These are phyloP conservation scores for Penicillium sp. DNA, from an alignment of 2,329 filamentous ascomycete genomes.

Conservation along the genomic window DNA sequence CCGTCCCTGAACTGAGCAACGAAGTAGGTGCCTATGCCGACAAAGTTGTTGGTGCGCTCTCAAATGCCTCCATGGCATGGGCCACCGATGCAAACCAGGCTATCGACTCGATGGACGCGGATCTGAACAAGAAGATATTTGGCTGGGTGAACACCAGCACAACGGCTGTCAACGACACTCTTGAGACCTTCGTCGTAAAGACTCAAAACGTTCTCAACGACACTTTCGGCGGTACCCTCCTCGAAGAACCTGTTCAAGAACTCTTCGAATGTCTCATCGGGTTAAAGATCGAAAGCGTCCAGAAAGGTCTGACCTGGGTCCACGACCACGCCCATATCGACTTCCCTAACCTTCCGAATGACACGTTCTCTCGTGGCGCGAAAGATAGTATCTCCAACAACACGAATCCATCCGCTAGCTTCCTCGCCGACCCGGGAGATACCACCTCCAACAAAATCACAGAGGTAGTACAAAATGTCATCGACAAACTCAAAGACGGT, in stretches of 20 bases:
- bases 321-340: constrained; percentile 80
- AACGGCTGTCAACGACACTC: constrained; percentile 77
- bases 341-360: constrained; percentile 75
- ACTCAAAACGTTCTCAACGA: constrained; percentile 74
- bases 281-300: constrained; percentile 80
- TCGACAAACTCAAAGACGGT: constrained; percentile 65
- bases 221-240: constrained; percentile 80
- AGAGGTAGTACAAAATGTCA: constrained; percentile 71
- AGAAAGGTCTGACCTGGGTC: constrained; percentile 92
- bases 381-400: constrained; percentile 56
- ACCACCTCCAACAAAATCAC: constrained; percentile 81
- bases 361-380: constrained; percentile 83
- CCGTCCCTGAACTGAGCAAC: constrained; percentile 73
- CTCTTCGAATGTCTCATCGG: constrained; percentile 86
- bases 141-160: constrained; percentile 87
- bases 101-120: constrained; percentile 64
- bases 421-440: constrained; percentile 75
- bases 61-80: constrained; percentile 76
- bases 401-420: constrained; percentile 62
- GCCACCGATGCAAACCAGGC: constrained; percentile 74
- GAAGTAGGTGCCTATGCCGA: constrained; percentile 80
- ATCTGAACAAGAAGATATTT: constrained; percentile 83
- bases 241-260: constrained; percentile 75
- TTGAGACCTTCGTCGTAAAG: constrained; percentile 78
- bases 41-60: constrained; percentile 72